Evolutionary conservation across 1,284 basidiomycete genomes (phyloP).

Genomic region (Pseudozyma tsukubaensis): DNA sequence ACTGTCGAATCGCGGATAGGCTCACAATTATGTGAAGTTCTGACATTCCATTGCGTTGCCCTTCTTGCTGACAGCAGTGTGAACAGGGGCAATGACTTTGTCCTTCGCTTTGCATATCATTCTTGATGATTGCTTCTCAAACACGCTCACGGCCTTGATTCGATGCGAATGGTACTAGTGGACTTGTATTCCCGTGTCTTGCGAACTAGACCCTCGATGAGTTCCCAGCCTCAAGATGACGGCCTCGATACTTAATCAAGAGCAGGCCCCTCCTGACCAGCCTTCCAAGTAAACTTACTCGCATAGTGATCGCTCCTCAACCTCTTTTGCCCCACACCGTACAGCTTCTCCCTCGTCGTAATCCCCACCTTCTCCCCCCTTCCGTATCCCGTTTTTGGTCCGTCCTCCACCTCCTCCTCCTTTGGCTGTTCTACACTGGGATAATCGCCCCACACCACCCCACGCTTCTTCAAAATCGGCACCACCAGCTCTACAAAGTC

Average conservation of each 20-base stretch:
- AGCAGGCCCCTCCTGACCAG: constrained; percentile 50
- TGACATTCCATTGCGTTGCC: neutral
- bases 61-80: no score
- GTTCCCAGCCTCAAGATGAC: neutral
- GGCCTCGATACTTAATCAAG: constrained; percentile 22
- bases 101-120: no score
- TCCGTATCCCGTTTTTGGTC: constrained; percentile 41
- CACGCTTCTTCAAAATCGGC: constrained; percentile 58
- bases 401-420: constrained; percentile 12
- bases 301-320: constrained; percentile 62
- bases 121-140: no score
- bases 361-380: constrained; percentile 48
- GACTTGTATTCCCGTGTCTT: no score
- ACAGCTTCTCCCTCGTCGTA: constrained; percentile 61
- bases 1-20: no score
- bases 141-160: no score
- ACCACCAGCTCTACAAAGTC: constrained; percentile 58
- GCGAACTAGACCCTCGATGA: no score
- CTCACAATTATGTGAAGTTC: no score
- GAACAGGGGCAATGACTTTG: no score
- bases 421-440: constrained; percentile 24
- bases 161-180: no score
- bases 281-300: constrained; percentile 59
- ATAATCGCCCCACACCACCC: constrained; percentile 64
- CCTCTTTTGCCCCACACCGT: constrained; percentile 58